phyloP scores from a whole-genome alignment of 352 stramenopile genomes.

The Pythium rishiriense region DNA sequence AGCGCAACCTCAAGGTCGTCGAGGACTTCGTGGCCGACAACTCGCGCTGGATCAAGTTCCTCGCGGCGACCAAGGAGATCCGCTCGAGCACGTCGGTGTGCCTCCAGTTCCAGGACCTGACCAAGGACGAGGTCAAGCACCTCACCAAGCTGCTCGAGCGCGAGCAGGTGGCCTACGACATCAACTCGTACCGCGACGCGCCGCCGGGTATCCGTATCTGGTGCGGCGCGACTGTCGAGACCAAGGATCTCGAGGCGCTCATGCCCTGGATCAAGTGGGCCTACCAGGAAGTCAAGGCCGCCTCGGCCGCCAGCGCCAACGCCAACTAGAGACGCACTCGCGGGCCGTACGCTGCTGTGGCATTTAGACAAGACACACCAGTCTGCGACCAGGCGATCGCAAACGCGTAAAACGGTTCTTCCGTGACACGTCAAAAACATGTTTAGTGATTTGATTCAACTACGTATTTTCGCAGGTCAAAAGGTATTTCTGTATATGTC shows the following conservation, averaged over 20 bases:
- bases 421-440: neutral
- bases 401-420: neutral
- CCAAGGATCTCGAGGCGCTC: conserved; percentile 95
- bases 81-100: conserved; percentile 98
- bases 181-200: conserved; percentile 98
- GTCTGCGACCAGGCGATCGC: neutral
- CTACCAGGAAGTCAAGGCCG: conserved; percentile 90
- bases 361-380: neutral
- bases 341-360: neutral
- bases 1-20: conserved; percentile 95
- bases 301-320: conserved; percentile 27
- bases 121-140: conserved; percentile 95
- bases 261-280: conserved; percentile 99
- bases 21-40: conserved; percentile 97
- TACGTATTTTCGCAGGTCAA: neutral
- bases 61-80: conserved; percentile 92
- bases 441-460: conserved; percentile 1
- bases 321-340: neutral
- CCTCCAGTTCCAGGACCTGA: conserved; percentile 92
- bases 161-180: conserved; percentile 96
- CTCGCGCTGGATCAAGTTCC: conserved; percentile 95
- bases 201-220: conserved; percentile 98
- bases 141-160: conserved; percentile 95
- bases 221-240: conserved; percentile 99
- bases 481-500: no score